Conservation (phyloP, 768 basidiomycete species). For the Termitomyces sp. region DNA sequence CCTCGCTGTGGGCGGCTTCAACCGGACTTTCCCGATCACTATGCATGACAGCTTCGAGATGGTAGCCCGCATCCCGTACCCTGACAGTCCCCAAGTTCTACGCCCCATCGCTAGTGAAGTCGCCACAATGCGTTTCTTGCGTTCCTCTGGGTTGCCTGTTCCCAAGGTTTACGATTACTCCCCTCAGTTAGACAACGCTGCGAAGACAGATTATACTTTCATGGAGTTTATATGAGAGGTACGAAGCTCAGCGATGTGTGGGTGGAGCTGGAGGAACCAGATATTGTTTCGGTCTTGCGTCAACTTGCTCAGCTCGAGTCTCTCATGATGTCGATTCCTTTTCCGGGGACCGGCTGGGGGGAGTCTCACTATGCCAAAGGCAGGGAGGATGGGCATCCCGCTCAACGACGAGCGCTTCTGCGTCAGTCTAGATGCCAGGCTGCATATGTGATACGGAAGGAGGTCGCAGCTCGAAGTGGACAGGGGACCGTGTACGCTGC, state of each 20-base stretch:
- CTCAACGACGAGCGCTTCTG: conserved; percentile 39
- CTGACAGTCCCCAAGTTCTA: conserved; percentile 21
- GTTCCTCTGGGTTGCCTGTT: conserved; percentile 11
- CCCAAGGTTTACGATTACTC: conserved; percentile 3
- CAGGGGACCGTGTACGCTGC: conserved; percentile 19
- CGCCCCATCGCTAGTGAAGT: conserved; percentile 26
- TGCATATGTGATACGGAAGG: neutral
- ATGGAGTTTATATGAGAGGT: neutral
- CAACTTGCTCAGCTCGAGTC: neutral
- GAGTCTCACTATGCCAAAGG: conserved; percentile 19
- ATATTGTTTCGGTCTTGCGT: neutral
- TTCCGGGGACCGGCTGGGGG: neutral
- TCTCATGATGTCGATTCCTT: neutral
- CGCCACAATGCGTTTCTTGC: conserved; percentile 23
- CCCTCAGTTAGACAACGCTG: conserved; percentile 3
- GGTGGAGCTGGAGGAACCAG: neutral
- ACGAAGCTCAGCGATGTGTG: neutral
- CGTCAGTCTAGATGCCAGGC: conserved; percentile 28
- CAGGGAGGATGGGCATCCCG: conserved; percentile 28
- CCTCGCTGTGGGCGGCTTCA: neutral
- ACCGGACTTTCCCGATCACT: neutral
- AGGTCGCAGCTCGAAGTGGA: neutral
- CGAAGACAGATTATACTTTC: neutral
- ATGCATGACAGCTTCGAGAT: conserved; percentile 1
- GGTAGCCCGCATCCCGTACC: conserved; percentile 3